These are phyloP conservation scores for Lithocarpus polystachyus DNA, from an alignment of 306 rosid genomes.

Conservation along the genomic window DNA sequence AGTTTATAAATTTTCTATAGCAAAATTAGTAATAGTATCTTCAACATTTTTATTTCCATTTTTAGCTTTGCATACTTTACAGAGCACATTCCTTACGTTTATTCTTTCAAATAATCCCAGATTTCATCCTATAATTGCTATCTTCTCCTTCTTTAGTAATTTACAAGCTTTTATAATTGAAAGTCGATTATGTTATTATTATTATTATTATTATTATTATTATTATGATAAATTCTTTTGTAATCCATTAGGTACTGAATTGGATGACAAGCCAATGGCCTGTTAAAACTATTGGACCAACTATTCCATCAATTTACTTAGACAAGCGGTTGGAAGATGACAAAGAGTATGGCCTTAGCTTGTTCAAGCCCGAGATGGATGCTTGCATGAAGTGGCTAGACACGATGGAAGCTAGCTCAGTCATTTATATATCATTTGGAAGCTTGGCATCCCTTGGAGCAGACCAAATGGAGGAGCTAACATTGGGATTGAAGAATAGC, in stretches of 20 bases:
- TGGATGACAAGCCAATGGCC: slow-evolving; percentile 19
- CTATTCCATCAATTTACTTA: slow-evolving; percentile 14
- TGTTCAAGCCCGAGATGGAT: slow-evolving; percentile 2
- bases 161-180: too few relatives aligned
- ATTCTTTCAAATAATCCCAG: too few relatives aligned
- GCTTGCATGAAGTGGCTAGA: slow-evolving; percentile 10
- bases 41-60: too few relatives aligned
- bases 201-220: too few relatives aligned
- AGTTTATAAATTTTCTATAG: too few relatives aligned
- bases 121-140: too few relatives aligned
- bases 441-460: background rate
- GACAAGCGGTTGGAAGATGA: slow-evolving; percentile 9
- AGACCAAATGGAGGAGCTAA: slow-evolving; percentile 12
- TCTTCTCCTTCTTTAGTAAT: too few relatives aligned
- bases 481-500: background rate
- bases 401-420: background rate
- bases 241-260: background rate
- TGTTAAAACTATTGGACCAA: slow-evolving; percentile 15
- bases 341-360: slow-evolving; percentile 12
- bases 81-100: too few relatives aligned
- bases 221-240: background rate
- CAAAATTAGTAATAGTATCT: too few relatives aligned
- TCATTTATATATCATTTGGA: slow-evolving; percentile 4
- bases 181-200: too few relatives aligned
- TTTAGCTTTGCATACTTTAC: too few relatives aligned